These are phyloP conservation scores for Mimosa bimucronata DNA, from an alignment of 306 rosid genomes.

Conservation along the genomic window DNA sequence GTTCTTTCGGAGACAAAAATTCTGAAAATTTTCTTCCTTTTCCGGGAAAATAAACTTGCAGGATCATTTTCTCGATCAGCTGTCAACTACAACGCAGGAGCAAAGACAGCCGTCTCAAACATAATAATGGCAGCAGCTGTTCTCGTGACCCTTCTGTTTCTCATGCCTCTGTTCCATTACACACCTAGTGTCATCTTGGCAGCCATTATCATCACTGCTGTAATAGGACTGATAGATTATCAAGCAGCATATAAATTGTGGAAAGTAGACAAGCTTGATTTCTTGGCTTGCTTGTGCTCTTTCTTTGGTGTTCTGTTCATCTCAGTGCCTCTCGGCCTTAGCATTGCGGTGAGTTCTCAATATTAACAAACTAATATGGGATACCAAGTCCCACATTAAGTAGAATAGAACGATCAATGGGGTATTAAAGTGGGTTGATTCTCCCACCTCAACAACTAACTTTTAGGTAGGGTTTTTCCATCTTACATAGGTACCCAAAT, in stretches of 20 bases:
- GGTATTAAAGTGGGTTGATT: no score
- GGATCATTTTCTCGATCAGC: constrained; percentile 99
- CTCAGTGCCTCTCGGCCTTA: constrained; percentile 92
- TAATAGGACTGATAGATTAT: constrained; percentile 81
- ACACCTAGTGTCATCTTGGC: constrained; percentile 88
- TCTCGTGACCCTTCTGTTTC: constrained; percentile 89
- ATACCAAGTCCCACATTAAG: no score
- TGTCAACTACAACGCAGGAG: constrained; percentile 92
- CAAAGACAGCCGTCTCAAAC: constrained; percentile 83
- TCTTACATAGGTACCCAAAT: no score
- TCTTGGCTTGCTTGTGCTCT: constrained; percentile 82
- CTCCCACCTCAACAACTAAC: no score
- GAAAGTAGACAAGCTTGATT: constrained; percentile 98
- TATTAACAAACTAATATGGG: background rate
- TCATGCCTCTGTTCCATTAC: constrained; percentile 92
- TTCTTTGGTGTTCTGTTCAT: constrained; percentile 92
- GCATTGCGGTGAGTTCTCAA: constrained; percentile 74
- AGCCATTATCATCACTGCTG: constrained; percentile 94
- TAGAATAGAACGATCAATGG: no score
- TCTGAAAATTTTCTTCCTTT: constrained; percentile 23
- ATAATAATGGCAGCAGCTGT: constrained; percentile 89
- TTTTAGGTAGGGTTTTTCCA: no score
- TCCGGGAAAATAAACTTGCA: constrained; percentile 42
- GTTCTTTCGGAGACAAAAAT: background rate
- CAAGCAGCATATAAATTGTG: constrained; percentile 71